Conservation (phyloP, 2,329 filamentous ascomycete species). For the Alternaria dauci region DNA sequence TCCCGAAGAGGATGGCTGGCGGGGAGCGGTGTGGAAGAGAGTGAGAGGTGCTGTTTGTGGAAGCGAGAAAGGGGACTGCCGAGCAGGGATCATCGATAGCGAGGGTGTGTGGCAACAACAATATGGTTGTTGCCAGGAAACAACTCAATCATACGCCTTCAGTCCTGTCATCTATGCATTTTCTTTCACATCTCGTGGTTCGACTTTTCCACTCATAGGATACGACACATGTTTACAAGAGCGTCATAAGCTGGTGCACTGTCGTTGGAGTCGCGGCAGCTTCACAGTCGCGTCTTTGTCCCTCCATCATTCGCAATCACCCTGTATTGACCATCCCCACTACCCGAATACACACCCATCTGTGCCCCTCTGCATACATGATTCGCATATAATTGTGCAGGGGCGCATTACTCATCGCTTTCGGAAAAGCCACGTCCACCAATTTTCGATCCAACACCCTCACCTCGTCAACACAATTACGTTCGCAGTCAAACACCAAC, state of each 20-base stretch:
- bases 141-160: neutral
- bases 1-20: neutral
- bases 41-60: neutral
- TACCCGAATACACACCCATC: neutral
- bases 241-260: conserved; percentile 3
- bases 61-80: conserved; percentile 1
- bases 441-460: neutral
- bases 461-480: neutral
- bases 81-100: conserved; percentile 13
- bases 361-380: neutral
- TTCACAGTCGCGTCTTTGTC: conserved; percentile 11
- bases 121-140: neutral
- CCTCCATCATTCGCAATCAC: conserved; percentile 1
- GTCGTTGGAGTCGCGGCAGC: neutral
- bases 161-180: neutral
- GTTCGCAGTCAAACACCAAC: neutral
- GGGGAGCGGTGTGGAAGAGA: neutral
- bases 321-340: neutral
- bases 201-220: neutral
- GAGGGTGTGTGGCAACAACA: conserved; percentile 3
- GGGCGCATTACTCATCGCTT: neutral
- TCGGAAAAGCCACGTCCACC: neutral
- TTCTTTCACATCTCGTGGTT: neutral
- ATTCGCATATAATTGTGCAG: neutral
- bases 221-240: neutral